phyloP scores from a whole-genome alignment of 768 basidiomycete species.

The Cantharellus anzutake region DNA sequence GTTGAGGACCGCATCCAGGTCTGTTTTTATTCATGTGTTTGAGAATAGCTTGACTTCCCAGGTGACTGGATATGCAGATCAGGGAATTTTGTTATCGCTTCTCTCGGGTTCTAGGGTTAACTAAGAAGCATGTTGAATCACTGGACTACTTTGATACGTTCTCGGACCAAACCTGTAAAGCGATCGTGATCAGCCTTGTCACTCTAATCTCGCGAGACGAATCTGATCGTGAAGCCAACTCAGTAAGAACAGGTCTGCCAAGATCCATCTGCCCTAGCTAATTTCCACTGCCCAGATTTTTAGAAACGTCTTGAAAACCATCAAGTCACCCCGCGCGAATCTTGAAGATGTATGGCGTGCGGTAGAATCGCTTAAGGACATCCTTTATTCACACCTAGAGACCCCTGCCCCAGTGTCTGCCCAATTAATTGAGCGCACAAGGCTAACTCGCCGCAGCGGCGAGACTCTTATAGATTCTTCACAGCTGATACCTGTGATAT shows the following conservation, averaged over 20 bases:
- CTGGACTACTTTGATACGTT: background rate
- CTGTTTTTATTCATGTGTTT: background rate
- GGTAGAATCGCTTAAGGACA: background rate
- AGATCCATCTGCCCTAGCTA: background rate
- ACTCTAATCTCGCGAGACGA: background rate
- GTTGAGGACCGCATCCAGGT: background rate
- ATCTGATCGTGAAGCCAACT: background rate
- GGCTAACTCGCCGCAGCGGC: background rate
- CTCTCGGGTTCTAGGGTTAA: background rate
- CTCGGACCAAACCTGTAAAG: background rate
- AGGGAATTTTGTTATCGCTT: background rate
- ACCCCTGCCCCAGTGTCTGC: background rate
- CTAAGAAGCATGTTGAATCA: background rate
- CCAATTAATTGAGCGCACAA: background rate
- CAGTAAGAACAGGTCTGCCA: background rate
- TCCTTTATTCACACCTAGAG: background rate
- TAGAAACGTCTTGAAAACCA: background rate
- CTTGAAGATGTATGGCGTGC: background rate
- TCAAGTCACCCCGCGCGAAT: background rate
- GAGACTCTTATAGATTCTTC: background rate
- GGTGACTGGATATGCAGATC: background rate
- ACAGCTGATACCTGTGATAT: background rate
- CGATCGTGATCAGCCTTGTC: background rate
- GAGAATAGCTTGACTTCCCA: background rate
- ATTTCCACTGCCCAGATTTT: background rate